Evolutionary conservation across 129 eudicot species (phyloP).

Genomic region (Scalesia atractyloides): DNA sequence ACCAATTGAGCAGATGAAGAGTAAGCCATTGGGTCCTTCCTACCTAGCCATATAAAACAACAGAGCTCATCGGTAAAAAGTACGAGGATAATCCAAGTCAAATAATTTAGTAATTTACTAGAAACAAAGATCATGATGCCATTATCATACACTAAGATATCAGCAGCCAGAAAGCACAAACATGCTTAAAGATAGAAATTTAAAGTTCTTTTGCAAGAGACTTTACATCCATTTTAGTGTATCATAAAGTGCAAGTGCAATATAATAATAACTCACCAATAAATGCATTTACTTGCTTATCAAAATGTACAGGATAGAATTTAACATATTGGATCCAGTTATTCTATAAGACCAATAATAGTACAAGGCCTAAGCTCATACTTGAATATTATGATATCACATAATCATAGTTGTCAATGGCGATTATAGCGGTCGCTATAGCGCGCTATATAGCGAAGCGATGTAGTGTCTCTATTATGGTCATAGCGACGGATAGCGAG

Average conservation of each 20-base stretch:
- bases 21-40: slow-evolving; percentile 37
- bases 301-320: background rate
- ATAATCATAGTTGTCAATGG: too few species aligned
- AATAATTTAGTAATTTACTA: background rate
- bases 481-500: too few species aligned
- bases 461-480: too few species aligned
- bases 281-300: background rate
- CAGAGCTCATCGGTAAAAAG: background rate
- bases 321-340: background rate
- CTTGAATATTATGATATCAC: too few species aligned
- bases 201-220: background rate
- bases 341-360: background rate
- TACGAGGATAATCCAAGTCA: background rate
- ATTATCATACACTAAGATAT: background rate
- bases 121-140: background rate
- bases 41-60: slow-evolving; percentile 30
- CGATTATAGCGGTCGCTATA: too few species aligned
- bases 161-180: slow-evolving; percentile 2
- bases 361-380: slow-evolving; percentile 1
- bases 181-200: background rate
- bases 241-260: background rate
- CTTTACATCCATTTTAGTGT: background rate
- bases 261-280: background rate
- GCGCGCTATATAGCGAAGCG: too few species aligned
- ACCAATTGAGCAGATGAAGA: slow-evolving; percentile 35